Percentiles rank a stretch among this genome's conserved stretches.
These are phyloP conservation scores for Neonectria magnoliae DNA, from an alignment of 2,329 filamentous ascomycete genomes.

Conservation along the genomic window DNA sequence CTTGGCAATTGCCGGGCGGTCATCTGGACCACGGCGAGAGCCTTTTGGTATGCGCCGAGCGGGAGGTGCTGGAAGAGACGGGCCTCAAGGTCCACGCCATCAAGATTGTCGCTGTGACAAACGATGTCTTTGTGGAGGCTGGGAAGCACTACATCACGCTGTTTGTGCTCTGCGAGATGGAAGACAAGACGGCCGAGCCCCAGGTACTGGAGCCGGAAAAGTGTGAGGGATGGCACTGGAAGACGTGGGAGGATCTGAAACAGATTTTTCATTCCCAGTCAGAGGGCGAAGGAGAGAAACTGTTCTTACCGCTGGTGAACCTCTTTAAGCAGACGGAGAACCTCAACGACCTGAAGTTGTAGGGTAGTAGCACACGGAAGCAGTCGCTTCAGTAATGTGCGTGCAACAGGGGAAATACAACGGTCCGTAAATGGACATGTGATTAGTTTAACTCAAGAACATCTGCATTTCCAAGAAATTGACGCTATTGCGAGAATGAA, in stretches of 20 bases:
- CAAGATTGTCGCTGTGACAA: constrained; percentile 69
- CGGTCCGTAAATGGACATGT: too few species aligned
- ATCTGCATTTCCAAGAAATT: background rate
- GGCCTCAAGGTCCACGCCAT: constrained; percentile 65
- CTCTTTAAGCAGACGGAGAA: constrained; percentile 41
- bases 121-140: constrained; percentile 69
- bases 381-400: too few species aligned
- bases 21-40: constrained; percentile 78
- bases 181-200: constrained; percentile 59
- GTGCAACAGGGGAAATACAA: too few species aligned
- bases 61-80: constrained; percentile 78
- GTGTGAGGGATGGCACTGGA: constrained; percentile 62
- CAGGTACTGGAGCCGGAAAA: constrained; percentile 61
- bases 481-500: background rate
- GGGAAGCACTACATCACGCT: constrained; percentile 79
- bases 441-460: too few species aligned
- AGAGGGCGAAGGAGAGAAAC: constrained; percentile 31
- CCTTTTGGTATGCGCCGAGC: constrained; percentile 68
- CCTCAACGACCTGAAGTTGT: constrained; percentile 34
- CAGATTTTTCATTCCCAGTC: constrained; percentile 31
- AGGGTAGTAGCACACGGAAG: too few species aligned
- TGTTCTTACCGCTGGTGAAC: constrained; percentile 49
- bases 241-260: constrained; percentile 55
- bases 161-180: constrained; percentile 67
- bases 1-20: constrained; percentile 76